Conservation (phyloP, 2,329 filamentous ascomycete species). For the Fusarium sp. region DNA sequence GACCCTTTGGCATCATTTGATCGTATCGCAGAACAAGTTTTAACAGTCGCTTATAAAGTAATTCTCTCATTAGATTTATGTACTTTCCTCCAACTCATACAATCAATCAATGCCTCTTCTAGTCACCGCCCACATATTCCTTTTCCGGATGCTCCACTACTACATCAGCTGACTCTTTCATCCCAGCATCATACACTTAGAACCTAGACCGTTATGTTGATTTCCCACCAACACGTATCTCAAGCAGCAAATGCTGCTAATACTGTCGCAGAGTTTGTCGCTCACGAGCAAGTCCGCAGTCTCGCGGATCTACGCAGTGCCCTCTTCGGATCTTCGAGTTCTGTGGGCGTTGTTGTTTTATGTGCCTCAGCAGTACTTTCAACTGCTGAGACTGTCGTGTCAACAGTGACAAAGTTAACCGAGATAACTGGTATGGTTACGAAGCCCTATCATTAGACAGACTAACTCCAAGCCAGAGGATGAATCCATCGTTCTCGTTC, state of each 20-base stretch:
- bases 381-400: constrained; percentile 30
- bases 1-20: too few species aligned
- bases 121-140: constrained; percentile 11
- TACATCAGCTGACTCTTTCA: background rate
- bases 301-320: constrained; percentile 13
- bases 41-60: too few species aligned
- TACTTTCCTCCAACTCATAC: too few species aligned
- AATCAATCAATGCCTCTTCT: too few species aligned
- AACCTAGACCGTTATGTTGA: background rate
- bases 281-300: constrained; percentile 24
- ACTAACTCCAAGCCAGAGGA: background rate
- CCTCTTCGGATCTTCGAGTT: constrained; percentile 1
- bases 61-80: too few species aligned
- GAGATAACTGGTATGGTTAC: constrained; percentile 3
- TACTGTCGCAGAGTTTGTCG: constrained; percentile 28
- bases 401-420: constrained; percentile 2
- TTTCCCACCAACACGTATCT: background rate
- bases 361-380: constrained; percentile 36
- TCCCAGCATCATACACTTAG: background rate
- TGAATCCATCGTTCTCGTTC: constrained; percentile 16
- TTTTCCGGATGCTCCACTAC: constrained; percentile 24
- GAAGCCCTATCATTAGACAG: background rate
- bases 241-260: constrained; percentile 23
- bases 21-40: too few species aligned
- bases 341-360: constrained; percentile 23